A percentile compares a stretch with the other conserved stretches of the same genome.
Evolutionary conservation across 805 yeast genomes (phyloP).

Genomic region (Grigorovia yakushimaensis): DNA sequence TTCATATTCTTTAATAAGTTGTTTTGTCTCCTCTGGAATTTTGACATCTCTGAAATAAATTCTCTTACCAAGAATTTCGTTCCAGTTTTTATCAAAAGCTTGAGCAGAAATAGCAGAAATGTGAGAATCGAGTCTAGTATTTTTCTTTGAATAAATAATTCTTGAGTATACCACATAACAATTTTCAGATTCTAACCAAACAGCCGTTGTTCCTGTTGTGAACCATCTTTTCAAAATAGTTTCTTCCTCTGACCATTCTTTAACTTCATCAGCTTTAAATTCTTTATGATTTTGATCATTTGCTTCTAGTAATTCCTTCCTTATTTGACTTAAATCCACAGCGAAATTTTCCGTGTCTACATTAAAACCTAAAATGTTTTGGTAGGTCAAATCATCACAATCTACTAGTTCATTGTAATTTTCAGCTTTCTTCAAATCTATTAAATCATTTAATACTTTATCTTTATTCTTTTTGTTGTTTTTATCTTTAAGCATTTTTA

Average conservation of each 20-base stretch:
- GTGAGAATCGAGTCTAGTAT: conserved; percentile 8
- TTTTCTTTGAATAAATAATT: conserved; percentile 25
- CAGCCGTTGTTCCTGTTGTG: conserved; percentile 3
- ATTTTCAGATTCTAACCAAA: conserved; percentile 37
- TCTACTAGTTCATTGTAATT: neutral
- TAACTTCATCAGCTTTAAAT: conserved; percentile 2
- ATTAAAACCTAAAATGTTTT: neutral
- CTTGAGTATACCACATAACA: conserved; percentile 38
- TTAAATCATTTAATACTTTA: neutral
- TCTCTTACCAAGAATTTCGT: conserved; percentile 6
- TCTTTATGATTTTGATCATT: neutral
- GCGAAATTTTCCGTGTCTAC: neutral
- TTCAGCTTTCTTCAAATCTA: neutral
- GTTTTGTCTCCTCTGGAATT: conserved; percentile 1
- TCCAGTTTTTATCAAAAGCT: conserved; percentile 10
- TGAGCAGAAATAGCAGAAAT: conserved; percentile 28
- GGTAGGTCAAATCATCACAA: conserved; percentile 1
- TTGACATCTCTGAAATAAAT: conserved; percentile 5
- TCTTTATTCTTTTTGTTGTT: conserved; percentile 6
- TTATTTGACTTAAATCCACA: neutral
- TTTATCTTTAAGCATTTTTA: neutral
- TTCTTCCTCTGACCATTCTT: conserved; percentile 6
- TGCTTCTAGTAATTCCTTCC: conserved; percentile 1
- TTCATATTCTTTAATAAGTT: conserved; percentile 1
- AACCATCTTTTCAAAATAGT: conserved; percentile 27